Percentiles rank a stretch among this genome's conserved stretches.
These are phyloP conservation scores for Aureobasidium namibiae DNA, from an alignment of 2,329 filamentous ascomycete species.

Conservation along the genomic window DNA sequence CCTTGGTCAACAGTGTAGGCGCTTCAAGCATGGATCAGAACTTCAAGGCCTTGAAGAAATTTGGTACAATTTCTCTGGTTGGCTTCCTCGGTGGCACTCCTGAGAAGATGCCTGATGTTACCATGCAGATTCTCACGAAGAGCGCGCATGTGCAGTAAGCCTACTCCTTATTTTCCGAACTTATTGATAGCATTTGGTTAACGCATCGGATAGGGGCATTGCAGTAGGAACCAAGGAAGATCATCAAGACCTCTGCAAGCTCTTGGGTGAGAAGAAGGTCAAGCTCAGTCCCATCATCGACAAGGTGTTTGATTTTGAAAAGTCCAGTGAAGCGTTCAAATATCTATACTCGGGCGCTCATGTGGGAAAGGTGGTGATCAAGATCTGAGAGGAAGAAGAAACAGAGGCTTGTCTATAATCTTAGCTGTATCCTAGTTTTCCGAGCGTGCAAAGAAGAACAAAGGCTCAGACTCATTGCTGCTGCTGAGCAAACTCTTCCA, in stretches of 20 bases:
- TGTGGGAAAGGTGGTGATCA: conserved; percentile 34
- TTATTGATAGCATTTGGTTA: too few relatives aligned
- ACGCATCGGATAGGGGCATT: not conserved
- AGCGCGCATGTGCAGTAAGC: not conserved
- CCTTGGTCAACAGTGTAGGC: conserved; percentile 22
- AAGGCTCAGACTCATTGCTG: not conserved
- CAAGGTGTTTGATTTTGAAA: conserved; percentile 29
- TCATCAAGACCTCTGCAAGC: not conserved
- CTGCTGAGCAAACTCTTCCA: conserved; percentile 48
- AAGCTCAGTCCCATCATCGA: conserved; percentile 32
- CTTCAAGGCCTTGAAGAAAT: conserved; percentile 33
- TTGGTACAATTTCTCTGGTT: conserved; percentile 36
- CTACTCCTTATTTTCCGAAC: too few relatives aligned
- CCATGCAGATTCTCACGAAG: not conserved
- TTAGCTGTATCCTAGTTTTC: too few relatives aligned
- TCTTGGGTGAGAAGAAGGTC: not conserved
- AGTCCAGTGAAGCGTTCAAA: conserved; percentile 34
- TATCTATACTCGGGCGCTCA: conserved; percentile 36
- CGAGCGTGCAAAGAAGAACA: not conserved
- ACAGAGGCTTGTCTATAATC: too few relatives aligned
- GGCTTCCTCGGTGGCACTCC: conserved; percentile 30
- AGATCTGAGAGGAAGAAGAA: conserved; percentile 20
- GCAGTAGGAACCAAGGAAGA: not conserved
- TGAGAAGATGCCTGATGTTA: too few relatives aligned
- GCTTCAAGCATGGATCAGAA: conserved; percentile 19